These are phyloP conservation scores for Salix caprea DNA, from an alignment of 345 rosid genomes.

Conservation along the genomic window DNA sequence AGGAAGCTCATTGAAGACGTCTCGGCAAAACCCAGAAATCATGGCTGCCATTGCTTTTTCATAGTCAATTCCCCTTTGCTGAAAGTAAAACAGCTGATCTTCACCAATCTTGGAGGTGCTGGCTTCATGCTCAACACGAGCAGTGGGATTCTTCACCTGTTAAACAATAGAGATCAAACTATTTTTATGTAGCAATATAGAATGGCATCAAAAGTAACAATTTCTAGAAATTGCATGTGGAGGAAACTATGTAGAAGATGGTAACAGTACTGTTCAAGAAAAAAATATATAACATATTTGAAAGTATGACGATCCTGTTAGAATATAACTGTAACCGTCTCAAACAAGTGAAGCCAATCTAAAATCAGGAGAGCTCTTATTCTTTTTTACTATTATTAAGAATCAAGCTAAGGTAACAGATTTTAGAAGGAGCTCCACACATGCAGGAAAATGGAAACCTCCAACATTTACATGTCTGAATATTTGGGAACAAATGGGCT, in stretches of 20 bases:
- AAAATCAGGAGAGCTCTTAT: not conserved
- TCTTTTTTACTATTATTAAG: not conserved
- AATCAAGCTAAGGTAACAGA: not conserved
- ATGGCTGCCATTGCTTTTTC: constrained; percentile 97
- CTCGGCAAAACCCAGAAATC: constrained; percentile 89
- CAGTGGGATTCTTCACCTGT: constrained; percentile 84
- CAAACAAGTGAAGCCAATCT: too few species aligned
- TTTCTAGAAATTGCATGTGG: not conserved
- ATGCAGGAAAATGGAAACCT: too few species aligned
- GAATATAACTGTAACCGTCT: too few species aligned
- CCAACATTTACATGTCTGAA: too few species aligned
- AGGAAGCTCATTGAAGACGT: constrained; percentile 87
- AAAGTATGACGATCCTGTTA: too few species aligned
- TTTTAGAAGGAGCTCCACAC: not conserved
- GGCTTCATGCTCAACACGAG: constrained; percentile 92
- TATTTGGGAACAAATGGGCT: too few species aligned
- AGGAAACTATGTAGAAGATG: too few species aligned
- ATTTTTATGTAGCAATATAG: not conserved
- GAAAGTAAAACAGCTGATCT: constrained; percentile 96
- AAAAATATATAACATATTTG: too few species aligned
- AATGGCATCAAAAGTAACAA: not conserved
- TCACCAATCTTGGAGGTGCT: constrained; percentile 92
- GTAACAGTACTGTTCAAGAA: too few species aligned
- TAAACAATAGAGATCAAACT: constrained; percentile 2
- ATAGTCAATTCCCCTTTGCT: constrained; percentile 87